Evolutionary conservation across 805 yeast species (phyloP), one percentile per base, ranked within the genome.

Genomic region (Barnettozyma sucrosica): DNA sequence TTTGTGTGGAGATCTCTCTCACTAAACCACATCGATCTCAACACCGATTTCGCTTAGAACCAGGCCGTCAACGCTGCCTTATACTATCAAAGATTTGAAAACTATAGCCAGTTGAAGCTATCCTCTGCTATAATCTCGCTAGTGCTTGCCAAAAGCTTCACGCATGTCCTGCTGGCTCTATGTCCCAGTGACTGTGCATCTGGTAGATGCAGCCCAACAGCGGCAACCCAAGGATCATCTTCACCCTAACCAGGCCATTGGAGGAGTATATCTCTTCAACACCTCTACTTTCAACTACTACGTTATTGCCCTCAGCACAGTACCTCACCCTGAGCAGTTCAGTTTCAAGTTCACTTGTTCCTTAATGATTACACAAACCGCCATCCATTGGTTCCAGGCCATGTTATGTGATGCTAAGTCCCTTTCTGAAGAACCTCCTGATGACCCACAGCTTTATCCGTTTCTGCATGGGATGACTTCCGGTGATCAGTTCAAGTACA

Each of bases 181-280:
- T 36, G 45, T 57, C 7, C 62, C 63, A 7, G 54, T 59, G 36
- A 54, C 63, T 16, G 55, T 61, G 34, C 65, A 59, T 39, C 47
- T 53, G 19, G 53, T 45, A 10, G 51, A 43, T 8, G 23, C 41
- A 10, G 19, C 24, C 7, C 40, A 30, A 7, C 42, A 36, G 11
- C 21, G 18, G 19, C 51, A 38, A 3, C 37, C 41, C 36, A 37
- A 47, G 10, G 43, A 34, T n/a, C 19, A 19, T 3, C 11, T 32
- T 13, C 49, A 43, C 6, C 14, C 30, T 18, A 10, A 10, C 8
- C 25, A 44, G 19, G 64, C 64, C 5, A 30, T 49, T 19, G 58
- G 64, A 21, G 65, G 65, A 7, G 45, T 55, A 3, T 56, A 55
- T 36, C 36, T 61, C 7, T 28, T 48, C 24, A 55, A 58, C 43